Percentiles rank a stretch among this genome's conserved stretches.
Evolutionary conservation across 257 asterid genomes (phyloP).

Genomic region (Fraxinus excelsior): DNA sequence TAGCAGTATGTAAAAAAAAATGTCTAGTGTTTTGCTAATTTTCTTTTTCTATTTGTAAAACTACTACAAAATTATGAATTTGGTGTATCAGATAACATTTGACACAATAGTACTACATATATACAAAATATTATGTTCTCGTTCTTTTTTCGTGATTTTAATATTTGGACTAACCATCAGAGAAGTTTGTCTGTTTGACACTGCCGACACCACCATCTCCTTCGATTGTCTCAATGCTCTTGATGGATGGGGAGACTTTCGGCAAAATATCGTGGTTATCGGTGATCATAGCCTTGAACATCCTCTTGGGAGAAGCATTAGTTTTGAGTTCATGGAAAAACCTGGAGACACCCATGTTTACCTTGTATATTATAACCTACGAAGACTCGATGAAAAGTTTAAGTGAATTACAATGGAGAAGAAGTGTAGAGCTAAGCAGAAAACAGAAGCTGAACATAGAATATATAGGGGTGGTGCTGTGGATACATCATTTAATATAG

Average conservation of each 20-base stretch:
- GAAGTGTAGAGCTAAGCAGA: neutral
- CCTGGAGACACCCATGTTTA: slow-evolving; percentile 27
- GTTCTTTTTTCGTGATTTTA: neutral
- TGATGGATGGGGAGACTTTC: slow-evolving; percentile 14
- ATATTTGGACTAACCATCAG: slow-evolving; percentile 25
- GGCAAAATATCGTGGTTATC: slow-evolving; percentile 26
- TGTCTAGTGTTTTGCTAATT: too few relatives aligned
- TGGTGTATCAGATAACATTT: too few relatives aligned
- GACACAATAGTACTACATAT: too few relatives aligned
- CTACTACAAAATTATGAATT: too few relatives aligned
- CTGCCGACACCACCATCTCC: slow-evolving; percentile 29
- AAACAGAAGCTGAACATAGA: neutral
- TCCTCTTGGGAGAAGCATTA: slow-evolving; percentile 25
- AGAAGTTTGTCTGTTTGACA: slow-evolving; percentile 18
- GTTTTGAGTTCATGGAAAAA: slow-evolving; percentile 29
- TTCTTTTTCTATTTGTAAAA: neutral
- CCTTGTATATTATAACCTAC: neutral
- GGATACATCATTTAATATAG: neutral
- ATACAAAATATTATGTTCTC: neutral
- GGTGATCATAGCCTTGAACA: slow-evolving; percentile 35
- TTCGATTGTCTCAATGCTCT: slow-evolving; percentile 29
- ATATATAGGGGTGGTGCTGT: neutral
- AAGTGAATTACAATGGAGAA: neutral
- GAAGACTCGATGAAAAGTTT: neutral
- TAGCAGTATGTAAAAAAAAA: too few relatives aligned